phyloP scores from a whole-genome alignment of 2,329 filamentous ascomycete genomes.

The Aspergillus latus region DNA sequence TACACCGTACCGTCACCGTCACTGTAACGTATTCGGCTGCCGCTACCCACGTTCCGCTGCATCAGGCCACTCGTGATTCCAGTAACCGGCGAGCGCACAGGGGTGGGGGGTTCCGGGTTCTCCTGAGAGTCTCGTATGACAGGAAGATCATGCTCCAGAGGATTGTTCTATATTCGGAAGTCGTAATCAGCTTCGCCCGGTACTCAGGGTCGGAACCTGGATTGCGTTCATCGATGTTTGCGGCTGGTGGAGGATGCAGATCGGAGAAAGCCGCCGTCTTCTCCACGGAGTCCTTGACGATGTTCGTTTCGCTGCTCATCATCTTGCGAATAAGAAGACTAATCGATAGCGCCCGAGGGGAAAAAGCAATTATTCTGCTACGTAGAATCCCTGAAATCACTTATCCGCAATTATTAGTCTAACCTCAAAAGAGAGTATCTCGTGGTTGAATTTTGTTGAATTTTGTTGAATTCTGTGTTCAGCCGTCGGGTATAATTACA shows the following conservation, averaged over 20 bases:
- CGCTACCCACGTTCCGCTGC: neutral
- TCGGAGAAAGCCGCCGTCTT: neutral
- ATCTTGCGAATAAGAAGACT: neutral
- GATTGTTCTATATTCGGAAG: neutral
- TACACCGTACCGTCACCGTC: neutral
- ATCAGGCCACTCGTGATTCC: neutral
- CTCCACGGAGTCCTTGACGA: neutral
- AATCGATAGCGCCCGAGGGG: neutral
- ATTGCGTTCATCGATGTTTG: neutral
- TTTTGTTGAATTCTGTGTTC: neutral
- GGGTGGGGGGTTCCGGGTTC: neutral
- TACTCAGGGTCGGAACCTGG: neutral
- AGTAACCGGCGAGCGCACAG: neutral
- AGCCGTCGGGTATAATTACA: slow-evolving; percentile 18
- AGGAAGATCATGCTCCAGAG: neutral
- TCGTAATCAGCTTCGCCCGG: neutral
- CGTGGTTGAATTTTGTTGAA: neutral
- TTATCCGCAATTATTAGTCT: neutral
- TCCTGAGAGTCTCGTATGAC: neutral
- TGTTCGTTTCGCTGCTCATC: neutral
- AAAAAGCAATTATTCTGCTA: neutral
- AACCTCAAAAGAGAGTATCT: neutral
- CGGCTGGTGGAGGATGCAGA: neutral
- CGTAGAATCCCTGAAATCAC: neutral
- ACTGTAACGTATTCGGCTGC: neutral